Base-by-base conservation (phyloP, 805 yeast genomes). In the Sungouiozyma intestinalis region DNA sequence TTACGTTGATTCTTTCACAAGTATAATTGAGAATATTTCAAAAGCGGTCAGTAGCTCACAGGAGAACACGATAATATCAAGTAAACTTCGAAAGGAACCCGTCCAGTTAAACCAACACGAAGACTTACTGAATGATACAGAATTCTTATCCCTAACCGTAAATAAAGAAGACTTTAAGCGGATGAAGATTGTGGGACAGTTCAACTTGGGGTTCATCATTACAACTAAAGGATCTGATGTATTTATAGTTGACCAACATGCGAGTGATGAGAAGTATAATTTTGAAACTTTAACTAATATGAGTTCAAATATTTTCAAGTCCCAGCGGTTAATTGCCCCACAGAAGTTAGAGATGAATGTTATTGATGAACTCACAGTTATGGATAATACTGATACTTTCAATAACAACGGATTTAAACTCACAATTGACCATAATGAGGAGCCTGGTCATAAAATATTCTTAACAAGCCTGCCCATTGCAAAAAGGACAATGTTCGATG, bases 161-260 rank as follows among this genome's bases (percentile, higher is more conserved):
- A 67, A 74, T 7, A 90, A 88, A 55, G 52, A 66, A 0, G 95
- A 92, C 52, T 92, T 92, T 53, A 51, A 59, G 3, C 57, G 69
- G 3, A 90, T 92, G 97, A 61, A 71, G 34, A 64, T 92, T 11
- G 75, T 90, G 5, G 99, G 99, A 0, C 98, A 92, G 62, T 92
- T 92, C 65, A 92, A 92, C 58, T 63, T 83, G n/a, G 98, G 97
- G 0, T 92, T 92, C 52, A 85, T 92, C n/a, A 57, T 88, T 16
- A 55, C 58, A 2, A 51, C 47, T n/a, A 57, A 57, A 3, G 60
- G 63, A 18, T 61, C 60, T 37, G 86, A 86, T 54, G 52, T 90
- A 27, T 88, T 92, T 53, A 88, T 92, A 29, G 72, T 92, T 38
- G 99, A 92, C 59, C 99, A 92, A 61, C 99, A 92, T 65, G 98